Conservation (phyloP, 2,329 filamentous ascomycete species). For the Hyphodiscus sp. region DNA sequence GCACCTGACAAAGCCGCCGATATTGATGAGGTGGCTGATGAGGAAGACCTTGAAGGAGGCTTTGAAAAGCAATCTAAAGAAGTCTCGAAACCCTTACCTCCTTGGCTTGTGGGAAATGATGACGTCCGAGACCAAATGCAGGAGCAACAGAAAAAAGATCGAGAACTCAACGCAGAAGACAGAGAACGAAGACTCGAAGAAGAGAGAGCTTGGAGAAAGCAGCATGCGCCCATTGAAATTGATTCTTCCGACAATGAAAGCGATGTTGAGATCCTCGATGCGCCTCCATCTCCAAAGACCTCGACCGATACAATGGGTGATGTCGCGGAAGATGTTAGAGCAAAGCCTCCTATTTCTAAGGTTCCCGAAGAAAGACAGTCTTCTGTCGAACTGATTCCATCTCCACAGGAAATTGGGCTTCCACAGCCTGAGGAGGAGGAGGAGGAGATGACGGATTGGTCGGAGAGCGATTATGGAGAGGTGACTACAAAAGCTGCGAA, state of each 20-base stretch:
- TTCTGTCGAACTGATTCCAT: background rate
- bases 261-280: constrained; percentile 1
- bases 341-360: constrained; percentile 19
- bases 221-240: constrained; percentile 53
- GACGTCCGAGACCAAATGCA: constrained; percentile 61
- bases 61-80: constrained; percentile 32
- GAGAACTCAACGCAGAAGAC: constrained; percentile 59
- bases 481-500: constrained; percentile 12
- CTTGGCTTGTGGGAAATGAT: constrained; percentile 61
- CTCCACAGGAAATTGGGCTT: background rate
- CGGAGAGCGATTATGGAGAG: constrained; percentile 42
- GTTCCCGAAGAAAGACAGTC: constrained; percentile 22
- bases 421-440: constrained; percentile 4
- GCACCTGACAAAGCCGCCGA: constrained; percentile 14
- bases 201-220: constrained; percentile 39
- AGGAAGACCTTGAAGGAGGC: constrained; percentile 32
- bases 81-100: constrained; percentile 53
- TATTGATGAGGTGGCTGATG: constrained; percentile 17
- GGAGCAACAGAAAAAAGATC: constrained; percentile 49
- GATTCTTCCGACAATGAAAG: constrained; percentile 42
- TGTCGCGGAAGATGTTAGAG: constrained; percentile 29
- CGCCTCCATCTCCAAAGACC: constrained; percentile 1
- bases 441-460: constrained; percentile 42
- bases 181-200: constrained; percentile 50
- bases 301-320: constrained; percentile 11